Percentiles rank a stretch among this genome's conserved stretches.
Conservation (phyloP, 257 asterid genomes). For the Striga asiatica region DNA sequence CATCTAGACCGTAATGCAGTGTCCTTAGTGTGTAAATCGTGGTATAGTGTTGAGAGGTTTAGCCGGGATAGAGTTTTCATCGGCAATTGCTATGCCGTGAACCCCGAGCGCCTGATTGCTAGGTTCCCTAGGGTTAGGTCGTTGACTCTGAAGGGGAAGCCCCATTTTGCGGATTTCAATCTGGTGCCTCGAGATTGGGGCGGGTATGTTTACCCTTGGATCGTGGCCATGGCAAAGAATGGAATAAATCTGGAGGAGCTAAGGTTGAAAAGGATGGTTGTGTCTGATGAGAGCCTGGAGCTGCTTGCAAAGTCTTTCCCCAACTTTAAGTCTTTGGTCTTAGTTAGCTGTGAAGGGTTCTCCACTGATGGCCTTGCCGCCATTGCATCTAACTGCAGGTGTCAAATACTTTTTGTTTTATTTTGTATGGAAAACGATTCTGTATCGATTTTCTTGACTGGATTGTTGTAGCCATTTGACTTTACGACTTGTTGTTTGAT, state of each 20-base stretch:
- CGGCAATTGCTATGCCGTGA: conserved; percentile 67
- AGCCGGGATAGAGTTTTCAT: conserved; percentile 70
- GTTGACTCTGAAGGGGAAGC: conserved; percentile 72
- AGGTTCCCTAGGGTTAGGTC: conserved; percentile 67
- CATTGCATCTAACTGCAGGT: conserved; percentile 90
- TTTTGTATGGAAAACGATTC: too few species aligned
- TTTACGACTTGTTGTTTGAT: too few species aligned
- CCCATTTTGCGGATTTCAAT: conserved; percentile 70
- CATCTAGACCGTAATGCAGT: conserved; percentile 63
- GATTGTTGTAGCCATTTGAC: too few species aligned
- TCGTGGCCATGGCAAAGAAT: conserved; percentile 42
- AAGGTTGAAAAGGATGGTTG: conserved; percentile 77
- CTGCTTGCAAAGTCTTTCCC: conserved; percentile 60
- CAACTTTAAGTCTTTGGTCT: conserved; percentile 59
- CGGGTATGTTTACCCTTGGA: conserved; percentile 60
- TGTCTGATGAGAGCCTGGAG: conserved; percentile 61
- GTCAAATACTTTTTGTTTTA: not conserved
- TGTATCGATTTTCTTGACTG: too few species aligned
- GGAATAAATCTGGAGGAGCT: conserved; percentile 61
- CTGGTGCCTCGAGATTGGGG: conserved; percentile 78
- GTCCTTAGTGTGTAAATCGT: conserved; percentile 57
- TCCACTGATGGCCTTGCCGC: conserved; percentile 85
- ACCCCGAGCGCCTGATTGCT: conserved; percentile 50
- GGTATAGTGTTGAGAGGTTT: conserved; percentile 45
- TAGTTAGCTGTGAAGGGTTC: conserved; percentile 75